Base-by-base conservation (phyloP, 2,329 filamentous ascomycete genomes). In the Penicillium concentricum region DNA sequence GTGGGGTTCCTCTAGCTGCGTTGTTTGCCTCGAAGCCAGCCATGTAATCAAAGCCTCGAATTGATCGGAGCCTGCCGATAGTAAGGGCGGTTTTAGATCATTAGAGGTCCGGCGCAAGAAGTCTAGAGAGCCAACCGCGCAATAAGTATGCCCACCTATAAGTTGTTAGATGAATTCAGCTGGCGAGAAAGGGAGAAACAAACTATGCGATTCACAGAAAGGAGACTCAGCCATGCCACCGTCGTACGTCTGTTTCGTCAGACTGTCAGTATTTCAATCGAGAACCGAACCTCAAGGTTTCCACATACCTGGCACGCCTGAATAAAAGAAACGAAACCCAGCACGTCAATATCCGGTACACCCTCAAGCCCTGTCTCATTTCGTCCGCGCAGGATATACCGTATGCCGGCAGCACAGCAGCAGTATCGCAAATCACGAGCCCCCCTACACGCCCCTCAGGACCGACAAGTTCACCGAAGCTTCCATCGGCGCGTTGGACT, bases 341-440 rank as follows among this genome's bases (percentile, higher is more conserved):
- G 82, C 3, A 93, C 82, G 70, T 96, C 78, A 57, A 99, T 86
- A 75, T 96, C 92, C 16, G 84, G 79, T 0, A 87, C 80, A 65
- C 78, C 84, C 2, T 80, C 80, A 10, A 81, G 77, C 15, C 82
- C 78, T 0, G 79, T 81, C 26, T 77, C 76, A n/a, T 81, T 70
- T 22, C 81, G 79, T 0, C 89, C 91, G 39, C 87, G 81, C 43
- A 99, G 73, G 54, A 96, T 89, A 84, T 90, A 96, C 38, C 94
- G 82, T 32, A 96, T 87, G 9, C 87, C 87, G 18, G 89, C 84
- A 4, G 90, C 92, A 69, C 92, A 87, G 72, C 94, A 96, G 66
- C 91, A 94, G 71, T 93, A 93, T 54, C 94, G 82, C 77, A 92
- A 88, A 74, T 99, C 94, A 54, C 84, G 83, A 0, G 91, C 91